Conservation (phyloP, 2,329 filamentous ascomycete species). For the Nothophoma quercina region DNA sequence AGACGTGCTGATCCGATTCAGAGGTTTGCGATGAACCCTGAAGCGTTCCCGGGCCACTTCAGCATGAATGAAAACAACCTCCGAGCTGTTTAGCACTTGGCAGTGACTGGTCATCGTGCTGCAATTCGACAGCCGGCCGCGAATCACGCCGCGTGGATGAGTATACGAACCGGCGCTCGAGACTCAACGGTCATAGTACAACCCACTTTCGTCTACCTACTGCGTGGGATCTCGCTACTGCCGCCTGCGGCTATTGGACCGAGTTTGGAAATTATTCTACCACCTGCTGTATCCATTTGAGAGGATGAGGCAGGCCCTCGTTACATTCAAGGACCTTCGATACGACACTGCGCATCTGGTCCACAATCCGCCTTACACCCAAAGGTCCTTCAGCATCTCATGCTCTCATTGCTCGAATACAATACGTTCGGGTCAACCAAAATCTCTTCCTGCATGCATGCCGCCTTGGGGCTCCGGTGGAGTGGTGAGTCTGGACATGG, state of each 20-base stretch:
- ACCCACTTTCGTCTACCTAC: neutral
- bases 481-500: conserved; percentile 2
- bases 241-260: conserved; percentile 1
- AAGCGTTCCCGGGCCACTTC: neutral
- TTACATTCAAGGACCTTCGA: neutral
- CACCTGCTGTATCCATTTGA: neutral
- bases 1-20: neutral
- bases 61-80: neutral
- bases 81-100: neutral
- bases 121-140: neutral
- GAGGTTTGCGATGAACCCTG: neutral
- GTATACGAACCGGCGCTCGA: neutral
- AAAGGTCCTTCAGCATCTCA: neutral
- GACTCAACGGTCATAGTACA: conserved; percentile 10
- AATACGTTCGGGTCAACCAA: neutral
- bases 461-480: neutral
- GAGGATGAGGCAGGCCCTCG: neutral
- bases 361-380: neutral
- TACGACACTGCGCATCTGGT: neutral
- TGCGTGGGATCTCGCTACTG: neutral
- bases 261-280: neutral
- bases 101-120: neutral
- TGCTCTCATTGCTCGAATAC: neutral
- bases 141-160: conserved; percentile 1
- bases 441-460: neutral